Evolutionary conservation across 139 green algal species (phyloP).

Genomic region (Nannochloris sp.): DNA sequence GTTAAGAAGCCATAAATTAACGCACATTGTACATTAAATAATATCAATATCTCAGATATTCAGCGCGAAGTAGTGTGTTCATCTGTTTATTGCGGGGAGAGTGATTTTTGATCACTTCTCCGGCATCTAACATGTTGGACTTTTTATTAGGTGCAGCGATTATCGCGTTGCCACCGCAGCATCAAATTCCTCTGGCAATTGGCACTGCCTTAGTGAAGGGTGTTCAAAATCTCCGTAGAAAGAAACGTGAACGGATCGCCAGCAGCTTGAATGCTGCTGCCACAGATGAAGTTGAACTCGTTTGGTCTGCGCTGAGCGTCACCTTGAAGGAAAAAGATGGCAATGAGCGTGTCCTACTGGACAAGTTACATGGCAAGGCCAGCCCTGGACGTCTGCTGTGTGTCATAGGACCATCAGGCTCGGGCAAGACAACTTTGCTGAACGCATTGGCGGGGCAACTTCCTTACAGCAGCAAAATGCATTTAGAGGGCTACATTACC

Average conservation of each 20-base stretch:
- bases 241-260: background rate
- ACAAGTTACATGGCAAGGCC: slow-evolving; percentile 9
- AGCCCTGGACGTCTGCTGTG: slow-evolving; percentile 31
- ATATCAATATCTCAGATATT: too few species aligned
- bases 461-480: slow-evolving; percentile 26
- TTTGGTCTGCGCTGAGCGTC: slow-evolving; percentile 23
- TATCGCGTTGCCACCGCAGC: slow-evolving; percentile 16
- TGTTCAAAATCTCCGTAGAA: background rate
- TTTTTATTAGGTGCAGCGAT: slow-evolving; percentile 27
- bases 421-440: slow-evolving; percentile 76
- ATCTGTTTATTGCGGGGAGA: too few species aligned
- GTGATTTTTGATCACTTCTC: too few species aligned
- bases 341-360: slow-evolving; percentile 13
- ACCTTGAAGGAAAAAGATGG: slow-evolving; percentile 21
- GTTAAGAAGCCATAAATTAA: too few species aligned
- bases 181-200: background rate
- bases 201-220: too few species aligned
- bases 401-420: slow-evolving; percentile 40
- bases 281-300: slow-evolving; percentile 18
- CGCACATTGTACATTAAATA: too few species aligned
- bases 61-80: too few species aligned
- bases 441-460: slow-evolving; percentile 64
- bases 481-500: slow-evolving; percentile 21
- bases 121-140: slow-evolving; percentile 7
- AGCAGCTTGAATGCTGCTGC: background rate